Conservation (phyloP, 306 rosid genomes). For the Corylus avellana region DNA sequence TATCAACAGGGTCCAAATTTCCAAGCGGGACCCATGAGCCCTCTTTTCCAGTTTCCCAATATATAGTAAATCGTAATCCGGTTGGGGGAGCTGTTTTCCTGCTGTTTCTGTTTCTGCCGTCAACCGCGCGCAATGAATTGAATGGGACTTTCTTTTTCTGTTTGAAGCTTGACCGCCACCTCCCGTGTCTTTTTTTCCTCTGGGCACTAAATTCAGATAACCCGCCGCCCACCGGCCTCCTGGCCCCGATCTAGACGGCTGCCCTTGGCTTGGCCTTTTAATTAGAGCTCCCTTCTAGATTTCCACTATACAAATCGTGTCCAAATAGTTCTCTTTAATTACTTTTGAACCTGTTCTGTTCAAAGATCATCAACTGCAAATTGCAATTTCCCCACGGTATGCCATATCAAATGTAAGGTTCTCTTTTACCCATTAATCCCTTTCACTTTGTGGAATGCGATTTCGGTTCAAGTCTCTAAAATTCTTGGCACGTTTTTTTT, state of each 20-base stretch:
- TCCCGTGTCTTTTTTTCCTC: neutral
- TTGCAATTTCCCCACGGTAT: neutral
- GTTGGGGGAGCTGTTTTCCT: slow-evolving; percentile 30
- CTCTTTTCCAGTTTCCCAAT: slow-evolving; percentile 37
- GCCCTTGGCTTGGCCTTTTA: neutral
- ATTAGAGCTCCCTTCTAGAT: neutral
- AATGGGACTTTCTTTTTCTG: slow-evolving; percentile 9
- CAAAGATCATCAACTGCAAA: neutral
- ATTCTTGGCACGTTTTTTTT: no score
- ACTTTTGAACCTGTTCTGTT: neutral
- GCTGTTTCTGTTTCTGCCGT: slow-evolving; percentile 25
- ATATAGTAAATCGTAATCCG: slow-evolving; percentile 35
- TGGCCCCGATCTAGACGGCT: neutral
- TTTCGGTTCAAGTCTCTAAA: no score
- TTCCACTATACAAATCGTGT: neutral
- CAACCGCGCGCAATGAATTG: slow-evolving; percentile 5
- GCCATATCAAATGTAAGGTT: no score
- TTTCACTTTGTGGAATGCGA: neutral
- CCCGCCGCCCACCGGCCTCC: neutral
- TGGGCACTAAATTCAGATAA: neutral
- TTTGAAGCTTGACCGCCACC: slow-evolving; percentile 12
- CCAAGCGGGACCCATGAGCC: slow-evolving; percentile 24
- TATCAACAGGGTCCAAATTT: neutral
- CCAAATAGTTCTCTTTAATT: neutral
- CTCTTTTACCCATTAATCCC: neutral